Evolutionary conservation across 108 stramenopile genomes (phyloP), one percentile per base, ranked within the genome.

Genomic region (Pelagomonas calceolata): DNA sequence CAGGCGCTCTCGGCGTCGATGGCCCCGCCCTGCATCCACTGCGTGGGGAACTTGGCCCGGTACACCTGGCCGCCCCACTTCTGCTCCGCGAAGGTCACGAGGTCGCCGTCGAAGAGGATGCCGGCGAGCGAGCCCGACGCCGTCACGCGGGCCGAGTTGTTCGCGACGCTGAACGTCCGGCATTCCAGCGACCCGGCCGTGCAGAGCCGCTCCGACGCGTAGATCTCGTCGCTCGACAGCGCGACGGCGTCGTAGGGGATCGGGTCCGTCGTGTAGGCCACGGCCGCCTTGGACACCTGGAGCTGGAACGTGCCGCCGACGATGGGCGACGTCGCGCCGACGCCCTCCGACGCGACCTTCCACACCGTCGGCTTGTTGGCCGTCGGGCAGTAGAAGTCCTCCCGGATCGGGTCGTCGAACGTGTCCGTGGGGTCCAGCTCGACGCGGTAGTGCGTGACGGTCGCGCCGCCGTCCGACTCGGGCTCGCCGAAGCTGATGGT

Each of bases 221-320:
- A 85, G 4, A 77, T 78, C 75, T 91, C 90, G 68, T 91, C 85
- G 36, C 69, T 75, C 12, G 85, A 72, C 17, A 81, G 69, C 0
- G 89, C 86, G 46, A 88, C 87, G 30, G 90, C 88, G 73, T 91
- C 85, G 74, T 88, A 89, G 30, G 90, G 87, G 60, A 91, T 91
- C 39, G 81, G 78, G 68, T 85, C 70, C 18, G 89, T 87, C 3
- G 70, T 65, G 31, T 74, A 70, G 9, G 72, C 77, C 33, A 76
- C 72, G 26, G 86, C 84, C 70, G 80, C 69, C 15, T 78, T 79
- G 33, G 77, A 75, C 63, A 91, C 34, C n/a, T 78, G 72, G 3
- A 91, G 72, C 18, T 64, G 64, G 67, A 89, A 91, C 72, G 81
- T 85, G 45, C 89, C 88, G 37, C 36, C 66, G 32, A 66, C 66